A percentile compares a stretch with the other conserved stretches of the same genome.
These are phyloP conservation scores for Exophiala dermatitidis DNA, from an alignment of 2,329 filamentous ascomycete species.

Conservation along the genomic window DNA sequence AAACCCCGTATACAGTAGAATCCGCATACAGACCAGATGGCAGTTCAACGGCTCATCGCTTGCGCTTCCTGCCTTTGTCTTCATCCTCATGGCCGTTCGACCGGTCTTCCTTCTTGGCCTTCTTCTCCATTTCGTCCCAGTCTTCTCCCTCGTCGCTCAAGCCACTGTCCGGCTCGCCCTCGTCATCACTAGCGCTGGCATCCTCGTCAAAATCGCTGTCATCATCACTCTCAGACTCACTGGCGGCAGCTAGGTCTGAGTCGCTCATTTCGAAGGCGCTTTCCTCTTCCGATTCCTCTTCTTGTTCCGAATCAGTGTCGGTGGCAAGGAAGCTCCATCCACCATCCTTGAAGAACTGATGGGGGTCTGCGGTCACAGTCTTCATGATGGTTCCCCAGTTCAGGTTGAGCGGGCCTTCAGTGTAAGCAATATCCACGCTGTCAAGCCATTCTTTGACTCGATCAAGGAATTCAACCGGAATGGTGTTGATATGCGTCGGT, in stretches of 20 bases:
- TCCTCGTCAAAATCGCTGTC: conserved; percentile 93
- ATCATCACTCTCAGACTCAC: conserved; percentile 68
- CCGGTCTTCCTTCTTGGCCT: conserved; percentile 29
- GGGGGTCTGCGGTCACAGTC: conserved; percentile 86
- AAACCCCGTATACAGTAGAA: no score
- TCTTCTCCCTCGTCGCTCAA: conserved; percentile 32
- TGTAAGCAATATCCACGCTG: conserved; percentile 87
- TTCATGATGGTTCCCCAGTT: conserved; percentile 99
- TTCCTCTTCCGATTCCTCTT: conserved; percentile 73
- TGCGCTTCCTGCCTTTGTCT: conserved; percentile 45
- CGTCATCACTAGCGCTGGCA: conserved; percentile 60
- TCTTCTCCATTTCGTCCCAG: conserved; percentile 30
- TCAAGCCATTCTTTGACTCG: conserved; percentile 97
- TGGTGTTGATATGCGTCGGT: conserved; percentile 93
- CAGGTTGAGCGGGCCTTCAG: conserved; percentile 89
- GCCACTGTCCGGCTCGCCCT: conserved; percentile 35
- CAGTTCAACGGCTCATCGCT: conserved; percentile 20
- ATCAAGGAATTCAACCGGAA: conserved; percentile 89
- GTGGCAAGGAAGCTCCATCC: conserved; percentile 89
- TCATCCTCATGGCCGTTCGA: conserved; percentile 35
- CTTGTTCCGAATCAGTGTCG: conserved; percentile 78
- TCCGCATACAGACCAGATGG: no score
- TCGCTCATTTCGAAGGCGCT: conserved; percentile 87
- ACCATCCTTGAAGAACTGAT: conserved; percentile 90
- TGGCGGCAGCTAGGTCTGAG: conserved; percentile 59